Evolutionary conservation across 2,329 filamentous ascomycete genomes (phyloP), one percentile per base, ranked within the genome.

Genomic region (Trichophyton verrucosum): DNA sequence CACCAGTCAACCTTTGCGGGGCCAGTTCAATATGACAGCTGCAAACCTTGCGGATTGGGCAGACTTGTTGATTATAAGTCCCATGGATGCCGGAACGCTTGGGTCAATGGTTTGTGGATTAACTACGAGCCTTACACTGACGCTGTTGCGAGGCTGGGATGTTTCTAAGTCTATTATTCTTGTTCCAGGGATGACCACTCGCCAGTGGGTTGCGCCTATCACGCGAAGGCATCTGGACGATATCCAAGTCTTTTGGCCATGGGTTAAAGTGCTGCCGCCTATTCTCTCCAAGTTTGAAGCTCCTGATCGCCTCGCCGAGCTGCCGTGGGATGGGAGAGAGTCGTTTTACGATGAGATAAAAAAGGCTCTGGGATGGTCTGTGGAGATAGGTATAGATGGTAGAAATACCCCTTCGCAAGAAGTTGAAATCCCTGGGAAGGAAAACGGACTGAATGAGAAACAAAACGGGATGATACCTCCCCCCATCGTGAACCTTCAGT

Each of bases 161-260:
- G 85, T 87, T 0, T 86, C 86, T 5, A 96, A 96, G 75, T 88
- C 86, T 67, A 87, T 95, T 33, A 76, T 96, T 57, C 77, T 96
- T 61, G 86, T 95, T 5, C 91, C 91, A 0, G 89, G 89, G 65
- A 95, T 96, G 91, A 92, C 88, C 38, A 84, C 84, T 1, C 82
- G 88, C 63, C 91, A 92, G 84, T 95, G 90, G 90, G 85, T 91
- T 70, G 91, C 94, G 68, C 89, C 91, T 1, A 86, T 91, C 75
- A 95, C 89, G 15, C 89, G 88, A 75, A 87, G 90, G 68, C 91
- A 96, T 70, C 81, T 96, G 63, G 87, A 83, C 73, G 94, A 95
- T 74, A 83, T 96, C 47, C 82, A 86, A 65, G 80, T 84, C 64
- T 91, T 90, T 71, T 95, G 89, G 89, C 86, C 86, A 59, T 96